phyloP scores from a whole-genome alignment of 257 asterid genomes.

The Gentiana straminea region DNA sequence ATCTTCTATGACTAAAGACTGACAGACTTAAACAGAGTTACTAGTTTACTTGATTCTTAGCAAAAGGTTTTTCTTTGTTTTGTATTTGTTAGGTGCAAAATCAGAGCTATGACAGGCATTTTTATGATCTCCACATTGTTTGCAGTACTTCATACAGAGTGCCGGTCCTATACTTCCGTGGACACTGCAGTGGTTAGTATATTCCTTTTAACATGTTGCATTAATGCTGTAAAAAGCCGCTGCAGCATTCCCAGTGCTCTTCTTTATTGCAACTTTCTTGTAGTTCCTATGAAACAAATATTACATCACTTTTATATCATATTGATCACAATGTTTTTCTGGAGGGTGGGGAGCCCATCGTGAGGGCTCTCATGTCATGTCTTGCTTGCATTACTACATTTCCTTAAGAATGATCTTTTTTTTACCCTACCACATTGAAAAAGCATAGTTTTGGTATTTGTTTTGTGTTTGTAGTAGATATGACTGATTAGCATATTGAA shows the following conservation, averaged over 20 bases:
- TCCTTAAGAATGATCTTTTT: too few species aligned
- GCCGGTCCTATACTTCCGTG: slow-evolving; percentile 80
- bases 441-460: neutral
- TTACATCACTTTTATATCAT: too few species aligned
- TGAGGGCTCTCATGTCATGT: too few species aligned
- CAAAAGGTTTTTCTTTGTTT: slow-evolving; percentile 5
- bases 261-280: too few species aligned
- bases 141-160: slow-evolving; percentile 72
- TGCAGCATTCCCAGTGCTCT: too few species aligned
- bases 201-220: neutral
- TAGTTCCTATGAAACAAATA: too few species aligned
- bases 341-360: too few species aligned
- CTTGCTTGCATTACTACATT: too few species aligned
- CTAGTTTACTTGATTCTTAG: too few species aligned
- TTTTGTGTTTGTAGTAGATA: neutral
- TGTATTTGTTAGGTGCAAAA: slow-evolving; percentile 33
- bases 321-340: too few species aligned
- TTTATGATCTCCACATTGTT: slow-evolving; percentile 61
- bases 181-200: slow-evolving; percentile 54
- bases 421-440: neutral
- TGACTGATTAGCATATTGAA: slow-evolving; percentile 3
- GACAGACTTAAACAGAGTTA: too few species aligned
- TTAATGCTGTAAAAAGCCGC: too few species aligned
- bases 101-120: slow-evolving; percentile 28
- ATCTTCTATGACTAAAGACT: neutral